Percentiles rank a stretch among this genome's conserved stretches.
phyloP scores from a whole-genome alignment of 2,329 filamentous ascomycete genomes.

The Colletotrichum sp. region DNA sequence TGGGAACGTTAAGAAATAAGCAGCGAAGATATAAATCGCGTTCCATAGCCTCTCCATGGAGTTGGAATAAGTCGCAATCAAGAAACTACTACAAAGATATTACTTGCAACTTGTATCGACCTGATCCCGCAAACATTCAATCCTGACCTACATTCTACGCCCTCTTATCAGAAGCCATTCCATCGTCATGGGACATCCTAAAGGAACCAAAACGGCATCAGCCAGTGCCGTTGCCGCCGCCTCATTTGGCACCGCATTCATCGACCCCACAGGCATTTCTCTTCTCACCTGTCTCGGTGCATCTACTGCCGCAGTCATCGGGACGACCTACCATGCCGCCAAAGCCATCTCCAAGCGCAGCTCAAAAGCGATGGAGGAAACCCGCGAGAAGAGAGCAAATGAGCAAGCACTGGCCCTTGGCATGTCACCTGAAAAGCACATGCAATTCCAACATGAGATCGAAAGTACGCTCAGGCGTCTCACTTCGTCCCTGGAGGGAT shows the following conservation, averaged over 20 bases:
- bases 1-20: background rate
- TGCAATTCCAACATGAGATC: background rate
- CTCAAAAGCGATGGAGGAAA: background rate
- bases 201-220: background rate
- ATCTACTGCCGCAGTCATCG: background rate
- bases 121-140: background rate
- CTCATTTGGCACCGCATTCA: background rate
- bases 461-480: background rate
- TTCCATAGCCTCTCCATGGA: background rate
- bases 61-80: background rate
- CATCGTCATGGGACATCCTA: background rate
- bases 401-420: background rate
- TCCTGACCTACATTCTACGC: background rate
- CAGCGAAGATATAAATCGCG: background rate
- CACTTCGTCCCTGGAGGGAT: background rate
- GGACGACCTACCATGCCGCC: background rate
- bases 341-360: background rate
- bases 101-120: background rate
- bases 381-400: background rate
- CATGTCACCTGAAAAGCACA: background rate
- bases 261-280: background rate
- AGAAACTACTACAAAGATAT: background rate
- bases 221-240: background rate
- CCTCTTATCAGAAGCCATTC: background rate
- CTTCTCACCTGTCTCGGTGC: background rate